Base-by-base conservation (phyloP, 75 land plant genomes). In the Pinus albicaulis region DNA sequence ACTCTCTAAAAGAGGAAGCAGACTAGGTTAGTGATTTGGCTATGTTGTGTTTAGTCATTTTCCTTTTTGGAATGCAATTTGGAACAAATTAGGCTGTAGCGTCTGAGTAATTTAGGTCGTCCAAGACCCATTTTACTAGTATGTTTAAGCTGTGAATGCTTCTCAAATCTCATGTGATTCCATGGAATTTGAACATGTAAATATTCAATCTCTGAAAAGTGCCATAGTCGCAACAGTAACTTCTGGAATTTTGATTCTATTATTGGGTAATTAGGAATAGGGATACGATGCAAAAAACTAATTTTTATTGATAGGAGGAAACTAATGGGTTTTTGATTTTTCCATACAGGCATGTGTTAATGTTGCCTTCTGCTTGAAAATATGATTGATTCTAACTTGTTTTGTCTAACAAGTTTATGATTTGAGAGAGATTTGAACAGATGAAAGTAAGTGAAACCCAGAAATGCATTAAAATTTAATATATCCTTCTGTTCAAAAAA, bases 1-100 rank as follows among this genome's bases (percentile, higher is more conserved):
- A 68, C 31, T 44, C 79, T 80, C 20, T 80, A 78, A 22, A 80
- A 76, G 56, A 75, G 81, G 81, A 80, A 80, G 53, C 60, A 78
- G 59, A 55, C 64, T 12, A 75, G 74, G 81, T 80, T 14, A 25
- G 57, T 74, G 15, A 20, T 14, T 55, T 72, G 13, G 24, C 52
- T 25, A n/a, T 23, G 5, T 36, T 14, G 15, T 41, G 23, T 26
- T 23, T 25, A 25, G 53, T 63, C 17, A 24, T 52, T 73, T 73
- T n/a, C 1, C n/a, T 56, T 31, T 24, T 73, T 14, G 16, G 41
- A 53, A 41, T 41, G 44, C 17, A 48, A 26, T 68, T 1, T 44
- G 25, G 22, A 36, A 22, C 52, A 41, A 28, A 24, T 7, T 48
- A 20, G 74, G 15, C 12, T 23, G n/a, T 11, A 31, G 55, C 44